Evolutionary conservation across 164 flowering plant genomes (phyloP).

Genomic region (Pachysandra terminalis): DNA sequence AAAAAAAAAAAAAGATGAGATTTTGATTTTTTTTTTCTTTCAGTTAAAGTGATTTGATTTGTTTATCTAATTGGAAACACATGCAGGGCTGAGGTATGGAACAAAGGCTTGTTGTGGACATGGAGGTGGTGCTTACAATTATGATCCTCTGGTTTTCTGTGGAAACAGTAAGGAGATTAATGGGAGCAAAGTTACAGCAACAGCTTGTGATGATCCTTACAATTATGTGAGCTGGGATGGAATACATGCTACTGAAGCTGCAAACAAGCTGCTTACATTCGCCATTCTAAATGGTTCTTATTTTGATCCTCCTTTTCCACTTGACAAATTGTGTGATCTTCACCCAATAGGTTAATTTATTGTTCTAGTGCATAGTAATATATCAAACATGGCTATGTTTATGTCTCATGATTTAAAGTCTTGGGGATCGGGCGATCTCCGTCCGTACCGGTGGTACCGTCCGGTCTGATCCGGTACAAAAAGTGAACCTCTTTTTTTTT

Average conservation of each 20-base stretch:
- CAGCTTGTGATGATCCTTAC: constrained; percentile 64
- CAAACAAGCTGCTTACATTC: constrained; percentile 50
- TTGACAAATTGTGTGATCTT: constrained; percentile 55
- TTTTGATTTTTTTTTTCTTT: too few species aligned
- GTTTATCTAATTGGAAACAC: too few species aligned
- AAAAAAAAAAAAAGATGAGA: too few species aligned
- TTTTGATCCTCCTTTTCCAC: constrained; percentile 63
- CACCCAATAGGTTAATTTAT: constrained; percentile 32
- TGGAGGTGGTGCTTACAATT: constrained; percentile 73
- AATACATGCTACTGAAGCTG: constrained; percentile 83
- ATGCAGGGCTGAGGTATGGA: constrained; percentile 60
- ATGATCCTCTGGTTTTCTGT: constrained; percentile 52
- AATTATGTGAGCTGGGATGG: constrained; percentile 97
- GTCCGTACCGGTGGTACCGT: too few species aligned
- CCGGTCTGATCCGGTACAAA: too few species aligned
- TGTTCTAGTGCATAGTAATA: not conserved
- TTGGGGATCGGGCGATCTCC: too few species aligned
- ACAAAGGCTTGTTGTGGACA: constrained; percentile 82
- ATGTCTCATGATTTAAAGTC: too few species aligned
- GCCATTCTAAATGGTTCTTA: constrained; percentile 64
- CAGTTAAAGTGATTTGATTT: not conserved
- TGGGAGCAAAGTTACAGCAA: constrained; percentile 44
- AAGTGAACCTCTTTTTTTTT: too few species aligned
- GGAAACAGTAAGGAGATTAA: constrained; percentile 52
- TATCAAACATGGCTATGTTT: too few species aligned